phyloP scores from a whole-genome alignment of 1,284 basidiomycete species.

The Meripilus lineatus region DNA sequence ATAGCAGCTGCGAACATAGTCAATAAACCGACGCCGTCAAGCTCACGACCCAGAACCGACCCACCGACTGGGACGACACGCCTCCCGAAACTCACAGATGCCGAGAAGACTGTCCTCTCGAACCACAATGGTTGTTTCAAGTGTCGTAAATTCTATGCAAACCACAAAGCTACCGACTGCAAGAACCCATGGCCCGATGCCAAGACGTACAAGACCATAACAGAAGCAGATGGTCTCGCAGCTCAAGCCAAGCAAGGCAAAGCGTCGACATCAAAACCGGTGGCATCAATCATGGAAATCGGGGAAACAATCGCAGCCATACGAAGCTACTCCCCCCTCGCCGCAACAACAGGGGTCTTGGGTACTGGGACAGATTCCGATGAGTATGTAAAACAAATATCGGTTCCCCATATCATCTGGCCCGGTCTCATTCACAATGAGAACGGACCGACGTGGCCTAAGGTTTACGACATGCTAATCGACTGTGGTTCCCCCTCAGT shows the following conservation, averaged over 20 bases:
- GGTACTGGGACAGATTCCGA: slow-evolving; percentile 4
- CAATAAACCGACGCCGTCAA: no score
- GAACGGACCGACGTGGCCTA: neutral
- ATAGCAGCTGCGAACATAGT: no score
- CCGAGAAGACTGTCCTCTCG: slow-evolving; percentile 1
- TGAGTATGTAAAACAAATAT: neutral
- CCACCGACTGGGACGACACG: no score
- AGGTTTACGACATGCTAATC: slow-evolving; percentile 9
- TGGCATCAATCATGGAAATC: neutral
- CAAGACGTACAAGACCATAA: neutral
- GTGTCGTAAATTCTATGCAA: slow-evolving; percentile 9
- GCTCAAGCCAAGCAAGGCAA: neutral
- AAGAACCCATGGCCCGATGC: slow-evolving; percentile 12
- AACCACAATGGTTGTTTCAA: slow-evolving; percentile 15
- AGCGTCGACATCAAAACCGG: neutral
- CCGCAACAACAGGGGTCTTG: neutral
- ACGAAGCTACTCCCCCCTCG: neutral
- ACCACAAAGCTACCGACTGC: slow-evolving; percentile 9
- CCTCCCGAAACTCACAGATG: slow-evolving; percentile 7
- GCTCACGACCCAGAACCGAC: no score
- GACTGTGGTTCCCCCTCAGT: slow-evolving; percentile 11
- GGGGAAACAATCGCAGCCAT: slow-evolving; percentile 3
- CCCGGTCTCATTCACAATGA: slow-evolving; percentile 1
- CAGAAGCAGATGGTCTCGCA: neutral
- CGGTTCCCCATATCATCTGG: neutral